phyloP scores from a whole-genome alignment of 306 rosid species.

The Pachyrhizus erosus region DNA sequence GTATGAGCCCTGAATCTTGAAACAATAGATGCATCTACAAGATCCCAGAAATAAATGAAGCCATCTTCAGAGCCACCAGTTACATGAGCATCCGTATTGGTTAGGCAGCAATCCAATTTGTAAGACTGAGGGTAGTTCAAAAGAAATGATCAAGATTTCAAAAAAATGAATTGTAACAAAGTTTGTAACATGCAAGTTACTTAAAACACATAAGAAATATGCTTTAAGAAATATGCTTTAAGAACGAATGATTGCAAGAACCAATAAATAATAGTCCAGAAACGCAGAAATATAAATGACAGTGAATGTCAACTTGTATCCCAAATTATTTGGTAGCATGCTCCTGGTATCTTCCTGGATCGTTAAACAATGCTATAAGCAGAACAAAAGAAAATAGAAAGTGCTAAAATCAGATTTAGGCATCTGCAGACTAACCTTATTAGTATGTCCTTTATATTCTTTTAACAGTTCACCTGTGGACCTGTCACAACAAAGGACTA shows the following conservation, averaged over 20 bases:
- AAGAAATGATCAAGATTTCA: slow-evolving; percentile 30
- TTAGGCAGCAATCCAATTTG: slow-evolving; percentile 95
- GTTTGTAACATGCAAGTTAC: slow-evolving; percentile 18
- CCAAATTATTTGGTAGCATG: slow-evolving; percentile 15
- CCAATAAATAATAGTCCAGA: neutral
- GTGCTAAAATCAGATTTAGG: slow-evolving; percentile 31
- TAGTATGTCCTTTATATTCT: slow-evolving; percentile 86
- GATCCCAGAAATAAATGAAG: slow-evolving; percentile 86
- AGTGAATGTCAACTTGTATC: slow-evolving; percentile 25
- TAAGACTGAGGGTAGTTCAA: slow-evolving; percentile 63
- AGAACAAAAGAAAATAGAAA: neutral
- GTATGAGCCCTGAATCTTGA: slow-evolving; percentile 83
- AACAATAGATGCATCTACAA: slow-evolving; percentile 86
- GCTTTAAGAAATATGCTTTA: neutral
- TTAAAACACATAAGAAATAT: slow-evolving; percentile 2
- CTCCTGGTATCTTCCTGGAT: neutral
- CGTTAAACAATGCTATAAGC: neutral
- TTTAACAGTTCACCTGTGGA: slow-evolving; percentile 83
- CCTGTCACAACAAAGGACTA: slow-evolving; percentile 54
- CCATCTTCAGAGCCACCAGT: slow-evolving; percentile 96
- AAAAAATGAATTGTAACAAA: neutral
- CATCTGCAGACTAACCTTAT: slow-evolving; percentile 69
- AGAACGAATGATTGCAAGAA: neutral
- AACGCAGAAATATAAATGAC: slow-evolving; percentile 15
- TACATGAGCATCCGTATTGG: slow-evolving; percentile 89